Conservation (phyloP, 1,284 basidiomycete genomes). For the Boletus sp. region DNA sequence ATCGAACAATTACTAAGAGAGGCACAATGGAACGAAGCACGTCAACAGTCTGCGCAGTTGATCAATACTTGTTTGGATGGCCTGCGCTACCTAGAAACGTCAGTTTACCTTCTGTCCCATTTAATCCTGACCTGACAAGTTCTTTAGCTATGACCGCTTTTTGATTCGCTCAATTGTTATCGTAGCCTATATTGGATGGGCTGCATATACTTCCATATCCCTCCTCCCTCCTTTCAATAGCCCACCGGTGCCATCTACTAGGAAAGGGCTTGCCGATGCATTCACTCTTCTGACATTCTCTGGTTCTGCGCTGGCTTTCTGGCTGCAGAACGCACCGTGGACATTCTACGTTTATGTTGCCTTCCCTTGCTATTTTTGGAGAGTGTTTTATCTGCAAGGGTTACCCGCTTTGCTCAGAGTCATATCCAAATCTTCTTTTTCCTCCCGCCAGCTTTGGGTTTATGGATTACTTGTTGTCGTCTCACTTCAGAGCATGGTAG, state of each 20-base stretch:
- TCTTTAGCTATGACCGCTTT: slow-evolving; percentile 64
- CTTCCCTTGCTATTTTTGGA: slow-evolving; percentile 79
- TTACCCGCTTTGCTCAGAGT: slow-evolving; percentile 24
- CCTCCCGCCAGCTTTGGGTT: slow-evolving; percentile 19
- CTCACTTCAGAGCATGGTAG: slow-evolving; percentile 68
- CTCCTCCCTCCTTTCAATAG: slow-evolving; percentile 36
- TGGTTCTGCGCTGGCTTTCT: slow-evolving; percentile 51
- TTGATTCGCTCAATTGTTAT: slow-evolving; percentile 70
- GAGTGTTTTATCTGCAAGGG: slow-evolving; percentile 40
- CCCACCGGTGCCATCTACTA: background rate
- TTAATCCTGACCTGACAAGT: slow-evolving; percentile 15
- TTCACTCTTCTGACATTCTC: slow-evolving; percentile 35
- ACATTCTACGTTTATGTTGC: slow-evolving; percentile 76
- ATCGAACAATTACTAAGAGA: slow-evolving; percentile 45
- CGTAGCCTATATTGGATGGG: slow-evolving; percentile 77
- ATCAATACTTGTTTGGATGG: slow-evolving; percentile 61
- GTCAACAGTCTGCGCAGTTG: slow-evolving; percentile 49
- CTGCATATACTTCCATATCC: slow-evolving; percentile 57
- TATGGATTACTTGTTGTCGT: slow-evolving; percentile 36
- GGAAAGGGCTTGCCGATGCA: slow-evolving; percentile 9
- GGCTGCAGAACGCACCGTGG: slow-evolving; percentile 61
- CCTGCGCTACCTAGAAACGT: slow-evolving; percentile 81
- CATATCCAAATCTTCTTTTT: slow-evolving; percentile 24
- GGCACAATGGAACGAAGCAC: slow-evolving; percentile 48
- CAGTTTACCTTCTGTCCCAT: slow-evolving; percentile 1